Base-by-base conservation (phyloP, 2,329 filamentous ascomycete genomes). In the Pseudopyrenochaeta lycopersici region DNA sequence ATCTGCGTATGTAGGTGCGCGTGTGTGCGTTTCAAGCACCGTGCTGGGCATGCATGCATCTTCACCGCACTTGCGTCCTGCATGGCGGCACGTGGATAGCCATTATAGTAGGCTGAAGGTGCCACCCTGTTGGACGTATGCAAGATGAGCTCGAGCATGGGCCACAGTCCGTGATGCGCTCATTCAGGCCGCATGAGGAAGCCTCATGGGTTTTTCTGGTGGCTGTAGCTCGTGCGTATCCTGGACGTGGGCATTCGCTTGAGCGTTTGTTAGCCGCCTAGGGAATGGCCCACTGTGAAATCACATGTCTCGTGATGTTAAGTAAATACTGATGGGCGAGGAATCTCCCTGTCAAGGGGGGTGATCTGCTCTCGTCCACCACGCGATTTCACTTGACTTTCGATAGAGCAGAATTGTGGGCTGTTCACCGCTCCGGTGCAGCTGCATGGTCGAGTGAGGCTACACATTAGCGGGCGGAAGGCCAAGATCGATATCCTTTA, bases 71-170 rank as follows among this genome's bases (percentile, higher is more conserved):
- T 52, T 61, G 51, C 46, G 38, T 56, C 40, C 44, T 57, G 46
- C 52, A 46, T 41, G 48, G 39, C 55, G 52, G 49, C 58, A 63
- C 60, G 63, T 66, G 61, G 59, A 57, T 51, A 46, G 58, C 57
- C 58, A 49, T 46, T 56, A 56, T 50, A 44, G 56, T 54, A 55
- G 44, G 52, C 51, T 48, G 43, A 33, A 36, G 38, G 40, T 49
- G 52, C 60, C 51, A 46, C 39, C 32, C 36, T 39, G 51, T 60
- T 58, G 54, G 58, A 52, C 46, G 46, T 38, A 53, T 30, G 56
- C 57, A 58, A 58, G 54, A 60, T 58, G 60, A 63, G 52, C 48
- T 53, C 41, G 30, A 48, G 57, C 60, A 54, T 47, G 52, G 53
- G 46, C 55, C 55, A 45, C 38, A 31, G 48, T 56, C 60, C 49